Evolutionary conservation across 2,329 filamentous ascomycete genomes (phyloP), one percentile per base, ranked within the genome.

Genomic region (Fusarium musae): DNA sequence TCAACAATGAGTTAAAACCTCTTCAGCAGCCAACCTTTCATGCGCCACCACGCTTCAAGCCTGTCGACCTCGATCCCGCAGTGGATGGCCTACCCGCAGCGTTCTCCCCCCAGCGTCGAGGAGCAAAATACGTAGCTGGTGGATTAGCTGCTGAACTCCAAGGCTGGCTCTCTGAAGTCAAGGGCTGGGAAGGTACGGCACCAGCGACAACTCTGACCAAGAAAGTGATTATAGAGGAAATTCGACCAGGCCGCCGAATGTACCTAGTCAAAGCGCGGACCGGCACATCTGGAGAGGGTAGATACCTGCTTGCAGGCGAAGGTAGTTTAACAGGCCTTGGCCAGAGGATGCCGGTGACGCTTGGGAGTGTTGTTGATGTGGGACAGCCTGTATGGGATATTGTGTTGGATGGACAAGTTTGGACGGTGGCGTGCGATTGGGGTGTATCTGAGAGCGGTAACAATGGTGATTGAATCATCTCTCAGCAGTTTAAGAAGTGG

Each of bases 371-470:
- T 49, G 75, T 84, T 16, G 54, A 78, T 19, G 63, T 84, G n/a
- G 79, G 79, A 40, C 78, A 79, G 67, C 82, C 82, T 21, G 77
- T 79, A 17, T 85, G 83, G 83, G 81, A 84, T 40, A 75, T 84
- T 34, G 70, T 78, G 39, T 61, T 85, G 36, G 78, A 80, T 11
- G 81, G 76, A 3, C 65, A 79, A 32, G 53, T 59, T 26, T 84
- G 83, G 83, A 79, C 79, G 21, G 83, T 84, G 6, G 81, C 78
- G 4, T 84, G 83, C 28, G 80, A 84, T 16, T 84, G 83, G 83
- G 75, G 69, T 26, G 73, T 80, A 30, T 67, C 44, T 43, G 40
- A 77, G 50, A 53, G 52, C 12, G 34, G 19, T 15, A 13, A 21
- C 16, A 40, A 9, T 21, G 43, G 34, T 44, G 6, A 34, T 23